Percentiles rank a stretch among this genome's conserved stretches.
Evolutionary conservation across 2,329 filamentous ascomycete genomes (phyloP).

Genomic region (Lasiodiplodia theobromae): DNA sequence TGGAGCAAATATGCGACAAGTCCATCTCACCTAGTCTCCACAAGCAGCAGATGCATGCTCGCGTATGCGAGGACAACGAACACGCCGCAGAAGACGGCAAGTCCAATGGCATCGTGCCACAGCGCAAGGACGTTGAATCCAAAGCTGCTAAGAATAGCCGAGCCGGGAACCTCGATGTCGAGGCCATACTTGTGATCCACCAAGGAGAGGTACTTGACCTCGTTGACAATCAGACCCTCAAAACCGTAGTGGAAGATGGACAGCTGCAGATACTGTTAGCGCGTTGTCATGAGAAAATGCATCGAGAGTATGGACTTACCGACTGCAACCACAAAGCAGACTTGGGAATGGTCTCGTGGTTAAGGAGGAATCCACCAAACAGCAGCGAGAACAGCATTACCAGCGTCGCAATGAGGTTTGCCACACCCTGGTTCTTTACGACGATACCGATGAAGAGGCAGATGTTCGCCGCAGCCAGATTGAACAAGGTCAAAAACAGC

Average conservation of each 20-base stretch:
- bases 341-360: slow-evolving; percentile 89
- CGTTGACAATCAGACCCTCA: slow-evolving; percentile 95
- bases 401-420: slow-evolving; percentile 90
- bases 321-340: slow-evolving; percentile 89
- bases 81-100: slow-evolving; percentile 79
- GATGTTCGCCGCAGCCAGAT: slow-evolving; percentile 89
- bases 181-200: slow-evolving; percentile 95
- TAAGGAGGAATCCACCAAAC: slow-evolving; percentile 92
- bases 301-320: slow-evolving; percentile 53
- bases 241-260: slow-evolving; percentile 99
- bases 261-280: slow-evolving; percentile 57
- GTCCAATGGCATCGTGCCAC: slow-evolving; percentile 82
- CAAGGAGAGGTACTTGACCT: slow-evolving; percentile 87
- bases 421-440: slow-evolving; percentile 88
- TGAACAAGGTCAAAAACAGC: slow-evolving; percentile 91
- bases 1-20: background rate
- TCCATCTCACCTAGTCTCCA: slow-evolving; percentile 76
- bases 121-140: slow-evolving; percentile 89
- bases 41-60: slow-evolving; percentile 91
- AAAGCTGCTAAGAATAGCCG: slow-evolving; percentile 91
- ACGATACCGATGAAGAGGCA: slow-evolving; percentile 96
- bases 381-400: slow-evolving; percentile 98
- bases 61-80: slow-evolving; percentile 89
- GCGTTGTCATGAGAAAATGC: no score
- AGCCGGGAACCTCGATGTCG: slow-evolving; percentile 94